Base-by-base conservation (phyloP, 305 asterid genomes). In the Plantago coronopus region DNA sequence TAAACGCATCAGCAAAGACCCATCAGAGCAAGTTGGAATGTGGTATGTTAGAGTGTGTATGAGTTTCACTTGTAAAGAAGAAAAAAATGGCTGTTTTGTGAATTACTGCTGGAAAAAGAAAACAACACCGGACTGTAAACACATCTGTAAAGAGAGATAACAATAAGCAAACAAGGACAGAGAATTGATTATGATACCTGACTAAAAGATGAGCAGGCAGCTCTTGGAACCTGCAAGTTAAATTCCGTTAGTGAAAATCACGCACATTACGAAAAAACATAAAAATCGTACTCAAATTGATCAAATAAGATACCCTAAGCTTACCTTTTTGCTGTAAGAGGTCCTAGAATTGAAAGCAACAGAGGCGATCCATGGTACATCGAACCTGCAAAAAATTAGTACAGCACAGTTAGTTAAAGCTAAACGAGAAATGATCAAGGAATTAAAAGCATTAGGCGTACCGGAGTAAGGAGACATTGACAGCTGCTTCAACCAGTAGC, bases 291-390 rank as follows among this genome's bases (percentile, higher is more conserved):
- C 51, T 58, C 59, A 47, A 69, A 59, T 31, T 46, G 25, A 17
- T 29, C 29, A 19, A 17, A 40, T 40, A 48, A 27, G 46, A 27
- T 50, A 45, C 48, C 4, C 43, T 14, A 45, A 49, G 17, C 17
- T 74, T 76, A 89, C 96, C 72, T 83, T 70, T 70, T 78, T 40
- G 73, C 79, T 10, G 94, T 80, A 48, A 91, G 89, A 27, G 98
- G 97, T 8, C 97, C 98, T 16, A 88, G 83, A 65, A 80, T 48
- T 9, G 89, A 75, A 48, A 91, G 90, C 77, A 89, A 64, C 22
- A 91, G 72, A 17, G 97, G 97, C 44, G 97, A 91, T 67, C 98
- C 98, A 60, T 91, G 98, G 76, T 83, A 91, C 98, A 88, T 88
- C 4, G 98, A 91, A 67, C 97, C 96, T 90, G 76, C 22, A 17